Evolutionary conservation across 2,329 filamentous ascomycete species (phyloP).

Genomic region (Aspergillus chevalieri): DNA sequence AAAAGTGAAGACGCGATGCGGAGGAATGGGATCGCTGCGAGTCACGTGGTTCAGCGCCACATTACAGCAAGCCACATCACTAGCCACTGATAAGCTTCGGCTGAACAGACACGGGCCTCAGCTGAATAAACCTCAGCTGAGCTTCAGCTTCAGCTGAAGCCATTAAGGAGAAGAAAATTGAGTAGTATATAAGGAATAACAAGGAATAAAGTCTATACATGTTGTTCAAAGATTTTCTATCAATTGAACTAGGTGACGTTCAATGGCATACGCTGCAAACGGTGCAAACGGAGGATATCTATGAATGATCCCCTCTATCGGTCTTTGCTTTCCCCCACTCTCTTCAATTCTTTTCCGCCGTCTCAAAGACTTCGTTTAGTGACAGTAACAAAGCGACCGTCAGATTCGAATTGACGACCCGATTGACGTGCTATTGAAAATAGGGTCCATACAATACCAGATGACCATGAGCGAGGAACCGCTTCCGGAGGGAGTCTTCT

Average conservation of each 20-base stretch:
- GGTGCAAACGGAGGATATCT: constrained; percentile 3
- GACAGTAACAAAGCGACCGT: no score
- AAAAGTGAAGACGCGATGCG: background rate
- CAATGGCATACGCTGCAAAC: constrained; percentile 3
- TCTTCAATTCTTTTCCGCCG: background rate
- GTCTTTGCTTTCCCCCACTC: background rate
- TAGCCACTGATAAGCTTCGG: background rate
- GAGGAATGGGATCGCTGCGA: background rate
- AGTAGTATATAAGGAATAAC: background rate
- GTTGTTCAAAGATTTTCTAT: background rate
- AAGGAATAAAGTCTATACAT: background rate
- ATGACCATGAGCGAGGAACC: constrained; percentile 22
- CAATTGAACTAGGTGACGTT: background rate
- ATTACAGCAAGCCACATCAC: background rate
- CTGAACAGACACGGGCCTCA: background rate
- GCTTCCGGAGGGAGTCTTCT: constrained; percentile 65
- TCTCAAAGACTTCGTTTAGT: background rate
- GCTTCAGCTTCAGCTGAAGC: no score
- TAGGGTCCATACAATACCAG: constrained; percentile 1
- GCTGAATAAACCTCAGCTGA: no score
- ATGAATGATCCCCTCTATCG: background rate
- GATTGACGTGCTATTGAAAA: background rate
- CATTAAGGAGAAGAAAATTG: no score
- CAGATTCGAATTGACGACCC: background rate
- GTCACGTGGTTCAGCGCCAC: background rate